Evolutionary conservation across 176 grass and related monocot genomes (phyloP), one percentile per base, ranked within the genome.

Genomic region (Cenchrus fungigraminus): DNA sequence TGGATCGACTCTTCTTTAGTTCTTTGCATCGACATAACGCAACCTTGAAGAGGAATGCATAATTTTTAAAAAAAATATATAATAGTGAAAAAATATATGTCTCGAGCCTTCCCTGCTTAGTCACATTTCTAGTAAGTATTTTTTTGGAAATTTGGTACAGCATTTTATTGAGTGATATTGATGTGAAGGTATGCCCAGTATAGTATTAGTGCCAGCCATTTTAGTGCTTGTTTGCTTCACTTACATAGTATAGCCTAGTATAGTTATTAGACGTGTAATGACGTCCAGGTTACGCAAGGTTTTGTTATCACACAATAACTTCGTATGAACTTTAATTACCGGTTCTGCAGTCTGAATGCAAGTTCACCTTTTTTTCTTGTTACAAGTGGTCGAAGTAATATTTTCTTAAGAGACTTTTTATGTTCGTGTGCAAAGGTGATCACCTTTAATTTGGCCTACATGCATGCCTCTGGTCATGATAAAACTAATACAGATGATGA

Each of bases 401-500:
- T 6, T 8, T 13, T 61, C 40, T 62, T 62, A 37, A 79, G 15
- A 12, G 28, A 20, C 8, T 51, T 51, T 62, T 79, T 65, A 4
- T 51, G 8, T 6, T 65, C 15, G 42, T 19, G 58, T 7, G 77
- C 6, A 79, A 65, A 79, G 60, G 14, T 51, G 9, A 0, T 47
- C 34, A 45, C 55, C 74, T 59, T 59, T 60, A 60, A 61, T 44
- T 44, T 60, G 53, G 31, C 32, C 29, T 75, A 40, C 31, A 15
- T 77, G 55, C 74, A 74, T 74, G 72, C 55, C 37, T 58, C 20
- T 42, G 74, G 34, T 63, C 75, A 77, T 77, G 57, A 61, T 56
- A 15, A 51, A 72, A 72, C n/a, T 13, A 49, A 71, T 4, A 15
- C 28, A 6, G 37, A 0, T 14, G 28, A 14, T 14, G 28, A 65